These are phyloP conservation scores for Metschnikowia kunwiensis DNA, from an alignment of 805 yeast genomes.

Conservation along the genomic window DNA sequence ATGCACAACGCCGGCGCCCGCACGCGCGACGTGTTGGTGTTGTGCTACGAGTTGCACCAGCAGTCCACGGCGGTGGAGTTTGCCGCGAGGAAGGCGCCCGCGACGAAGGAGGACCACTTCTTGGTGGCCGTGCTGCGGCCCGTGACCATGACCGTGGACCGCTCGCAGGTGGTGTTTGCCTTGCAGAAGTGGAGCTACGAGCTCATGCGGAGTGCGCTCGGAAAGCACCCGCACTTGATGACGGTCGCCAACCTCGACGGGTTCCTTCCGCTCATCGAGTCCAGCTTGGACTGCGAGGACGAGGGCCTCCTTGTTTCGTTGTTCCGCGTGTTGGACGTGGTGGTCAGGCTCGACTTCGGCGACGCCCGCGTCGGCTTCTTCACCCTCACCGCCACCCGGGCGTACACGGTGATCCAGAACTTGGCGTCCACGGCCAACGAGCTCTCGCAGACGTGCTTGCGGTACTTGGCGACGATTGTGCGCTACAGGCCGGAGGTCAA, in stretches of 20 bases:
- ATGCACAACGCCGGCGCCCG: conserved; percentile 62
- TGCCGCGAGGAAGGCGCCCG: conserved; percentile 12
- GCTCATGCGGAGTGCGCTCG: conserved; percentile 65
- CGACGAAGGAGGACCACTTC: conserved; percentile 57
- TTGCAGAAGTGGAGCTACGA: conserved; percentile 78
- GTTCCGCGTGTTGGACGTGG: conserved; percentile 56
- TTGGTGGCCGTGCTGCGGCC: conserved; percentile 67
- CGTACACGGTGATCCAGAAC: conserved; percentile 63
- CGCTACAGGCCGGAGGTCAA: conserved; percentile 65
- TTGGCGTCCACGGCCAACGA: conserved; percentile 77
- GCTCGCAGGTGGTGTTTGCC: conserved; percentile 53
- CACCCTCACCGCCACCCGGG: conserved; percentile 57
- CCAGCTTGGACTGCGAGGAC: conserved; percentile 58
- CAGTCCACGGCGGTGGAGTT: conserved; percentile 37
- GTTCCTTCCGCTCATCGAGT: conserved; percentile 70
- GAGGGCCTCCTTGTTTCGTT: conserved; percentile 76
- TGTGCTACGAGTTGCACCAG: conserved; percentile 70
- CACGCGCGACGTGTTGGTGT: conserved; percentile 54
- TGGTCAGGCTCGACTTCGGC: conserved; percentile 61
- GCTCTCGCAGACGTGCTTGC: conserved; percentile 74
- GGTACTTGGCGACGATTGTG: conserved; percentile 67
- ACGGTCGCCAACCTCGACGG: conserved; percentile 61
- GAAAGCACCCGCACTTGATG: conserved; percentile 57
- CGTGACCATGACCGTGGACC: conserved; percentile 51
- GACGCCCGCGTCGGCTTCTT: conserved; percentile 50